Conservation (phyloP, 2,329 filamentous ascomycete genomes). For the Diaporthe citri region DNA sequence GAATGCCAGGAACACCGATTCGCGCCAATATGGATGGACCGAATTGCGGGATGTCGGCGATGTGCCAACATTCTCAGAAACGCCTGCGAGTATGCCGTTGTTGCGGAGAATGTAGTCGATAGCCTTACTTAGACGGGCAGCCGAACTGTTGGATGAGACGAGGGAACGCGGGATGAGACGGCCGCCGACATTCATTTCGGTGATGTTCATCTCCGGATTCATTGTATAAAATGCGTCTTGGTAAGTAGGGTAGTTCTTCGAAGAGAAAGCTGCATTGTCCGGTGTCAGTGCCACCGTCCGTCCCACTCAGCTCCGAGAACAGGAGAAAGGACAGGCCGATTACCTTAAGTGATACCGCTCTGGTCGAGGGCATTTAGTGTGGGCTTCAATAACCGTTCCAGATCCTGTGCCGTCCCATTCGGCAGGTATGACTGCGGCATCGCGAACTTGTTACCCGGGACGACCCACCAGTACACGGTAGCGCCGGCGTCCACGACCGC, state of each 20-base stretch:
- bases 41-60: conserved; percentile 1
- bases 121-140: background rate
- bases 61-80: conserved; percentile 7
- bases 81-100: background rate
- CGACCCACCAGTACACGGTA: background rate
- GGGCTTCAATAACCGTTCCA: background rate
- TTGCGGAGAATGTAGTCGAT: conserved; percentile 1
- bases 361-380: background rate
- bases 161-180: conserved; percentile 16
- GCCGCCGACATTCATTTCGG: conserved; percentile 22
- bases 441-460: background rate
- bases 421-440: conserved; percentile 22
- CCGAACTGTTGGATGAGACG: background rate
- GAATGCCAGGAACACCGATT: conserved; percentile 17
- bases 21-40: conserved; percentile 21
- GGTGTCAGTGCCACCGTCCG: background rate
- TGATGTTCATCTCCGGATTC: conserved; percentile 11
- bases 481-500: conserved; percentile 1
- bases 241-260: background rate
- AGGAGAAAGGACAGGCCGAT: background rate
- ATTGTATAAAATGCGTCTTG: conserved; percentile 8
- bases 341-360: conserved; percentile 21
- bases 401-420: conserved; percentile 2
- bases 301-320: background rate
- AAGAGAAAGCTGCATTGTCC: background rate